phyloP scores from a whole-genome alignment of 2,329 filamentous ascomycete species.

The Balansia obtecta region DNA sequence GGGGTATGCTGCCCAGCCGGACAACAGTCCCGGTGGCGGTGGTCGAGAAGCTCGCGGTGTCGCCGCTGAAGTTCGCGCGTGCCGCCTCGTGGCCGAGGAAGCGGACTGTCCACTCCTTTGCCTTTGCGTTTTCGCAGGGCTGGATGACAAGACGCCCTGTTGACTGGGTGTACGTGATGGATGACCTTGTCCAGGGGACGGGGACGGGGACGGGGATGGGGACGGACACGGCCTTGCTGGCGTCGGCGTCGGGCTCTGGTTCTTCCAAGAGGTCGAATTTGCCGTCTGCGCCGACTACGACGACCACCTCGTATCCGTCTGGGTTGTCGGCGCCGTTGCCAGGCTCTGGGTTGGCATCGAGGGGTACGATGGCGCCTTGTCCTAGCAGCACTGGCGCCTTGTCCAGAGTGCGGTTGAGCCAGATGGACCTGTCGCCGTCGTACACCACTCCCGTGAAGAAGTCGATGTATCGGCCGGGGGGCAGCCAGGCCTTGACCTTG shows the following conservation, averaged over 20 bases:
- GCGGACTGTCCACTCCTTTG: slow-evolving; percentile 6
- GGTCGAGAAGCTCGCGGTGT: not conserved
- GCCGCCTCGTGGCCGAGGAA: slow-evolving; percentile 4
- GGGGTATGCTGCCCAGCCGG: slow-evolving; percentile 6
- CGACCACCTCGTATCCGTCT: slow-evolving; percentile 32
- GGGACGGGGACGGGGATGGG: not conserved
- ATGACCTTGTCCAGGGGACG: slow-evolving; percentile 6
- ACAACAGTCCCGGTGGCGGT: slow-evolving; percentile 1
- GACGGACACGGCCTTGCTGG: not conserved
- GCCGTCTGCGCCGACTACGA: slow-evolving; percentile 35
- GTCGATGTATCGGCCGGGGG: slow-evolving; percentile 41
- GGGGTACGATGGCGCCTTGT: slow-evolving; percentile 45
- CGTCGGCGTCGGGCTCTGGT: slow-evolving; percentile 6
- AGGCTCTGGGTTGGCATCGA: slow-evolving; percentile 32
- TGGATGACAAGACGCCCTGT: slow-evolving; percentile 5
- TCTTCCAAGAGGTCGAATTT: slow-evolving; percentile 19
- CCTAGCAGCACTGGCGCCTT: slow-evolving; percentile 39
- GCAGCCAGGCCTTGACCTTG: slow-evolving; percentile 42
- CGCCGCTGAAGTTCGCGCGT: not conserved
- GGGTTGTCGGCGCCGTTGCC: slow-evolving; percentile 36
- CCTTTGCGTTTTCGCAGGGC: not conserved
- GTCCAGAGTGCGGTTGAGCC: slow-evolving; percentile 35
- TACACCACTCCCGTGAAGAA: slow-evolving; percentile 46
- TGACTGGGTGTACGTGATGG: slow-evolving; percentile 6
- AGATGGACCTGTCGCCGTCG: slow-evolving; percentile 40